Evolutionary conservation across 345 rosid species (phyloP), one percentile per base, ranked within the genome.

Genomic region (Lumnitzera racemosa): DNA sequence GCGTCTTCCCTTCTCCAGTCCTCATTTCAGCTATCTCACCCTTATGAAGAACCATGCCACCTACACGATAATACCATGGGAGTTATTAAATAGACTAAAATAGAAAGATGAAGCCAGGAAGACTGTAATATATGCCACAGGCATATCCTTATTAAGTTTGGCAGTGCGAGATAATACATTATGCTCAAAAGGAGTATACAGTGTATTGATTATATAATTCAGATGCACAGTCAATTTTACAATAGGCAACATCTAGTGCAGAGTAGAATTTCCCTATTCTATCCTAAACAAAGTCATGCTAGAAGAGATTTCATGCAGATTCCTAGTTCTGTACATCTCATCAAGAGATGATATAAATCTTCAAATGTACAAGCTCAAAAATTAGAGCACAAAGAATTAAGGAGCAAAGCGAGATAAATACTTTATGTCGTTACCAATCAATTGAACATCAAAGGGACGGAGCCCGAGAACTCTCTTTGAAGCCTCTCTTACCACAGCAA

Each of bases 21-120:
- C 96, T 85, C 96, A 92, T 89, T 76, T 92, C 98, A 65, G 98
- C 88, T 61, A 92, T 89, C 76, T 92, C 96, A 36, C 98, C 98
- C 71, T 85, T 92, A 52, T 92, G 98, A 72, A 92, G 98, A 51
- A 92, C 98, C 91, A 87, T 85, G 64, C 90, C 96, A 77, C 98
- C 98, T 92, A 49, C 66, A 67, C n/a, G 13, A 70, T 49, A 55
- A 48, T 51, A 59, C 4, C 10, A 36, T 0, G 4, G 11, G 9
- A 36, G 11, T 36, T 36, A 36, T 36, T 36, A 36, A 4, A 5
- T 36, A 5, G 1, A 36, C 7, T 36, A 56, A 49, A 51, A 14
- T 23, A 41, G 6, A 55, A 36, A 36, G 43, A 36, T 5, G 7
- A 36, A 5, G 51, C 53, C 12, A 15, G 31, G 13, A 8, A 20